These are phyloP conservation scores for Trypanosoma lewisi DNA, from an alignment of 208 protist genomes.

Conservation along the genomic window DNA sequence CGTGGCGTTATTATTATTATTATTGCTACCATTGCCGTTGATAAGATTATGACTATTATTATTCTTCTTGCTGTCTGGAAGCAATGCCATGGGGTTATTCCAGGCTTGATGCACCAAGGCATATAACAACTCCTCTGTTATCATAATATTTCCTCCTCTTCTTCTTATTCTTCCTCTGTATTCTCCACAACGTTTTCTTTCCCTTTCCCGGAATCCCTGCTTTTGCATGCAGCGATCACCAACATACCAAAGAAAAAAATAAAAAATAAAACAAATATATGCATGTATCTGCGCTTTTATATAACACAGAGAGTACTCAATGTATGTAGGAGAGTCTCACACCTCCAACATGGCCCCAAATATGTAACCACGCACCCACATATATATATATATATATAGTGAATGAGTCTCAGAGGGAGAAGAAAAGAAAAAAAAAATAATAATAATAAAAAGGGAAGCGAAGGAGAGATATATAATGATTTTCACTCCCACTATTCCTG, in stretches of 20 bases:
- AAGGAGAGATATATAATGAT: too few relatives aligned
- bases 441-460: not conserved
- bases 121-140: conserved; percentile 24
- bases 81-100: not conserved
- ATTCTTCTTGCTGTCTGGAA: not conserved
- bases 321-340: too few relatives aligned
- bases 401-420: too few relatives aligned
- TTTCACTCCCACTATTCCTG: too few relatives aligned
- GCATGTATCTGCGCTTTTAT: too few relatives aligned
- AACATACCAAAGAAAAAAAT: not conserved
- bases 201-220: not conserved
- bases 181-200: not conserved
- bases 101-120: conserved; percentile 24
- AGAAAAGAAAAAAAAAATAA: not conserved
- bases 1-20: too few relatives aligned
- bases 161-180: not conserved
- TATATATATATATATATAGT: too few relatives aligned
- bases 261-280: not conserved
- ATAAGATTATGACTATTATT: not conserved
- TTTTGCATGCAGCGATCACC: not conserved
- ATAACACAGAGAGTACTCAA: too few relatives aligned
- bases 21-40: not conserved
- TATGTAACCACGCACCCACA: too few relatives aligned
- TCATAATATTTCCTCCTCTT: conserved; percentile 10
- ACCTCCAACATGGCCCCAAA: too few relatives aligned